Base-by-base conservation (phyloP, 305 asterid species). In the Stenogyne calaminthoides region DNA sequence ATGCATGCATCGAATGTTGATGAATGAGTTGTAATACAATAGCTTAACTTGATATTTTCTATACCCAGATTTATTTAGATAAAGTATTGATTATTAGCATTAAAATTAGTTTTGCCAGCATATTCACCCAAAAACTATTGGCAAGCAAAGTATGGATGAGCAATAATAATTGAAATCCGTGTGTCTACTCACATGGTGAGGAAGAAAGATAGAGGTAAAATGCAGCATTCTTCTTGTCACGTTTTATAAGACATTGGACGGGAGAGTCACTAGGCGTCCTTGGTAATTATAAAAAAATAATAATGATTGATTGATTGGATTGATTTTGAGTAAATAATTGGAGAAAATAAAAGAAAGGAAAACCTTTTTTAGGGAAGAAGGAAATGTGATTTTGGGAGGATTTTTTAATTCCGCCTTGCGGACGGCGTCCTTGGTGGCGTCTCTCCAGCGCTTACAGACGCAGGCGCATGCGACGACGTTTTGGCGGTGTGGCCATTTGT, bases 381-480 rank as follows among this genome's bases (percentile, higher is more conserved):
- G 97, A 57, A 91, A 90, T 9, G 97, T 94, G 65, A 94, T 91
- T 75, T 73, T 87, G 4, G 92, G 93, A 54, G 88, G 78, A 5
- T 81, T 80, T 46, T 66, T 74, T 39, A 84, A 63, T 36, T 88
- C 70, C 34, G 89, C 75, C 69, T 61, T 81, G 52, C 86, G 82
- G 67, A 94, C 97, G 40, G 86, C 86, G 29, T 91, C 97, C 20
- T 75, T 79, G n/a, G 99, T 84, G 58, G 89, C 92, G 59, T 81
- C 92, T 56, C 99, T 88, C 99, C 99, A 94, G 44, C 85, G 87
- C 87, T 86, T 86, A 78, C 99, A 94, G 47, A 94, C 98, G 80
- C 98, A 87, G 47, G 90, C 99, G 73, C 88, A 90, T 1, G 85
- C 89, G 81, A 94, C 99, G 75, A 94, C 97, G 85, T 83, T 86